Evolutionary conservation across 2,329 filamentous ascomycete species (phyloP).

Genomic region (Rutstroemia sp.): DNA sequence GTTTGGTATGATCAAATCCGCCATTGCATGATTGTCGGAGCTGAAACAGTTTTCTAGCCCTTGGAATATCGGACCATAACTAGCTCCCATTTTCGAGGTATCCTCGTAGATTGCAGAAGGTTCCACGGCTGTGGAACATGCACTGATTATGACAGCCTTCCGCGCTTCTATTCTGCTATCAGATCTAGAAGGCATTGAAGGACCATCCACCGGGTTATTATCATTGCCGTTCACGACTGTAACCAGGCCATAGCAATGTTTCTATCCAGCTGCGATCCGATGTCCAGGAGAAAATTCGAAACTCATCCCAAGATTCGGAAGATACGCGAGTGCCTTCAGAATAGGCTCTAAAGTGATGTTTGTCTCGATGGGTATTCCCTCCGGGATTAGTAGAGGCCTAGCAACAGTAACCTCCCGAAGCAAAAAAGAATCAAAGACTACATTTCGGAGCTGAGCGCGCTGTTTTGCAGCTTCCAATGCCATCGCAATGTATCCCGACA

Average conservation of each 20-base stretch:
- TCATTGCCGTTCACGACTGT: slow-evolving; percentile 8
- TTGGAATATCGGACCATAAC: slow-evolving; percentile 46
- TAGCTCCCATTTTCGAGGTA: slow-evolving; percentile 39
- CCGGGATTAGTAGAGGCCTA: slow-evolving; percentile 45
- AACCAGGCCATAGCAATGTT: slow-evolving; percentile 21
- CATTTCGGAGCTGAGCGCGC: slow-evolving; percentile 23
- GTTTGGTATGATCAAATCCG: slow-evolving; percentile 35
- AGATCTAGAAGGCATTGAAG: slow-evolving; percentile 12
- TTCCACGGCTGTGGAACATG: slow-evolving; percentile 8
- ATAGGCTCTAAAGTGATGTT: slow-evolving; percentile 30
- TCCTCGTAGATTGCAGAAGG: slow-evolving; percentile 37
- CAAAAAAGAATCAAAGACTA: slow-evolving; percentile 37
- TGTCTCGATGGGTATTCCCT: slow-evolving; percentile 40
- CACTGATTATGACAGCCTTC: slow-evolving; percentile 17
- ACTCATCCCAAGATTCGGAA: slow-evolving; percentile 46
- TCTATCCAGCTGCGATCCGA: slow-evolving; percentile 47
- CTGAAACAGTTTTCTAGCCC: slow-evolving; percentile 40
- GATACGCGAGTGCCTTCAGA: slow-evolving; percentile 35
- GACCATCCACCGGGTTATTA: slow-evolving; percentile 17
- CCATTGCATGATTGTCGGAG: slow-evolving; percentile 28
- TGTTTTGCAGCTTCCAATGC: slow-evolving; percentile 29
- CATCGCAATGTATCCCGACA: slow-evolving; percentile 31
- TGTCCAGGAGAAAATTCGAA: slow-evolving; percentile 48
- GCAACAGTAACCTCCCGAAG: slow-evolving; percentile 42
- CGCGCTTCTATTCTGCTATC: slow-evolving; percentile 26